Percentiles rank a stretch among this genome's conserved stretches.
These are phyloP conservation scores for Botryosphaeria agaves DNA, from an alignment of 2,329 filamentous ascomycete species.

Conservation along the genomic window DNA sequence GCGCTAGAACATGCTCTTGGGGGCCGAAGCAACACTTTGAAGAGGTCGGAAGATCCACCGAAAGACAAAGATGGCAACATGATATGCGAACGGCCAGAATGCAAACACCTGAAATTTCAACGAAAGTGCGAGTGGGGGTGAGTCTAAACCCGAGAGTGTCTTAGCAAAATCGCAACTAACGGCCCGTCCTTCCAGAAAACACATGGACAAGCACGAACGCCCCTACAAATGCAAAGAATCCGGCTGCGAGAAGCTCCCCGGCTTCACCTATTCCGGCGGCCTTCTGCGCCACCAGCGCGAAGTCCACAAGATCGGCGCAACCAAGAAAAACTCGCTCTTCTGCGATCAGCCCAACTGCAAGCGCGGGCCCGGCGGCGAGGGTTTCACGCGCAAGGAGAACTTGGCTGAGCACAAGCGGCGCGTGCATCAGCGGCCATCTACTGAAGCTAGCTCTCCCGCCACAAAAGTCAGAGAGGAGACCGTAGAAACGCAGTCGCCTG, in stretches of 20 bases:
- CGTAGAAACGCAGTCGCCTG: background rate
- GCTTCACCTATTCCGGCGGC: slow-evolving; percentile 89
- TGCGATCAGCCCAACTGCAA: slow-evolving; percentile 82
- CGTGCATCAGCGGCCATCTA: slow-evolving; percentile 42
- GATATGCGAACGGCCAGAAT: too few species aligned
- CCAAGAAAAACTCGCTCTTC: slow-evolving; percentile 71
- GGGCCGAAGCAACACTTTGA: too few species aligned
- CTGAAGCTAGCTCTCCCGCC: background rate
- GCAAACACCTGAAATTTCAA: slow-evolving; percentile 52
- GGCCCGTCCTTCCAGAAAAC: slow-evolving; percentile 46
- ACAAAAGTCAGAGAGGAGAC: background rate
- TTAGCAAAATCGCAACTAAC: background rate
- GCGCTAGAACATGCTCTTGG: too few species aligned
- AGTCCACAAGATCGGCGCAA: slow-evolving; percentile 80
- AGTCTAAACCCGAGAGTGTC: slow-evolving; percentile 22
- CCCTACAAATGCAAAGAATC: slow-evolving; percentile 72
- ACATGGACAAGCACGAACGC: slow-evolving; percentile 95
- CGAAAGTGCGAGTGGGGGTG: slow-evolving; percentile 92
- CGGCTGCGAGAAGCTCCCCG: slow-evolving; percentile 81
- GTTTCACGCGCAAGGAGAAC: slow-evolving; percentile 88
- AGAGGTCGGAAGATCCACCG: too few species aligned
- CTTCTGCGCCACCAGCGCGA: slow-evolving; percentile 81
- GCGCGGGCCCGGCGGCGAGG: slow-evolving; percentile 46
- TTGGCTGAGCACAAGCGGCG: slow-evolving; percentile 82
- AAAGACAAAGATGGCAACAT: slow-evolving; percentile 58